phyloP scores from a whole-genome alignment of 2,329 filamentous ascomycete species.

The Penicillium sp. region DNA sequence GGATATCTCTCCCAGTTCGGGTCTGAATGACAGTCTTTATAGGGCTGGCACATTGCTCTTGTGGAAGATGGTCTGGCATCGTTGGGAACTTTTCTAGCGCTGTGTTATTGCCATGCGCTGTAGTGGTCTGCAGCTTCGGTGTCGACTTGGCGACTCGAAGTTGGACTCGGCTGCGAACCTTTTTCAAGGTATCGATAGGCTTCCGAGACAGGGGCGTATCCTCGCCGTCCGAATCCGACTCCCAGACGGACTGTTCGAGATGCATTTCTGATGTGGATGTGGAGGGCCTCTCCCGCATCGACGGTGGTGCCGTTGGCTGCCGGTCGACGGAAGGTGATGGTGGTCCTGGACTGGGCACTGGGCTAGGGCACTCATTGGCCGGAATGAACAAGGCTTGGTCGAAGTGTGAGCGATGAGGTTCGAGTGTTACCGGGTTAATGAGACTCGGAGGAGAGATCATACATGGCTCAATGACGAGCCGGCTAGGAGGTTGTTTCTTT shows the following conservation, averaged over 20 bases:
- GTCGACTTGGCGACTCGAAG: slow-evolving; percentile 45
- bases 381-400: slow-evolving; percentile 48
- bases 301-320: slow-evolving; percentile 33
- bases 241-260: slow-evolving; percentile 47
- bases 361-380: slow-evolving; percentile 42
- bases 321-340: slow-evolving; percentile 38
- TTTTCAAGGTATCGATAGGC: slow-evolving; percentile 46
- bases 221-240: slow-evolving; percentile 46
- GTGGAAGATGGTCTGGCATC: slow-evolving; percentile 32
- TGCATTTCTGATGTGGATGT: slow-evolving; percentile 40
- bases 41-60: slow-evolving; percentile 25
- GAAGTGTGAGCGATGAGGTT: slow-evolving; percentile 45
- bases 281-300: slow-evolving; percentile 36
- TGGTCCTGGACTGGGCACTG: slow-evolving; percentile 39
- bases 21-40: slow-evolving; percentile 25
- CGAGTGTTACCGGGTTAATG: slow-evolving; percentile 45
- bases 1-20: slow-evolving; percentile 32
- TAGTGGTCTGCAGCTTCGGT: slow-evolving; percentile 37
- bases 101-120: slow-evolving; percentile 23
- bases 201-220: slow-evolving; percentile 43
- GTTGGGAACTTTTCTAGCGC: slow-evolving; percentile 35
- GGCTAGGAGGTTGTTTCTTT: slow-evolving; percentile 31
- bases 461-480: slow-evolving; percentile 41
- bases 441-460: slow-evolving; percentile 46
- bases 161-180: slow-evolving; percentile 46